A percentile compares a stretch with the other conserved stretches of the same genome.
Evolutionary conservation across 257 asterid genomes (phyloP).

Genomic region (Coffea canephora): DNA sequence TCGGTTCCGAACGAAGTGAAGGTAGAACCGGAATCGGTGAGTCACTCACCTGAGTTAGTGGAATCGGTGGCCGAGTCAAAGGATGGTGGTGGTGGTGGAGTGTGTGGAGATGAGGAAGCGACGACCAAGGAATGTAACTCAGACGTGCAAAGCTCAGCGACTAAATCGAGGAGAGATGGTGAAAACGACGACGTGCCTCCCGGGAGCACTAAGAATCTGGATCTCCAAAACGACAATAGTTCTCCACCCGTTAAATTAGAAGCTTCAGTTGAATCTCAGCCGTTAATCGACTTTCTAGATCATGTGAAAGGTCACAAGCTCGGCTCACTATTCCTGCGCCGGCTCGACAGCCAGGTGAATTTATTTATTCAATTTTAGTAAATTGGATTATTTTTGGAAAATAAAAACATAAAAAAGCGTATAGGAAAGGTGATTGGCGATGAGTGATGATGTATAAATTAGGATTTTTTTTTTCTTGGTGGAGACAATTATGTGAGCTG

Average conservation of each 20-base stretch:
- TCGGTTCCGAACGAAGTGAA: constrained; percentile 31
- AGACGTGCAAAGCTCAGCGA: constrained; percentile 75
- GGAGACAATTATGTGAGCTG: background rate
- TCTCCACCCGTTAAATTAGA: constrained; percentile 6
- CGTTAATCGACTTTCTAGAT: constrained; percentile 50
- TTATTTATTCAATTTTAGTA: background rate
- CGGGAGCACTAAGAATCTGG: constrained; percentile 9
- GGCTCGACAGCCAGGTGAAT: constrained; percentile 73
- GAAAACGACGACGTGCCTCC: constrained; percentile 54
- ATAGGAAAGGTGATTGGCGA: too few species aligned
- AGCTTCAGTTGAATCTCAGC: constrained; percentile 47
- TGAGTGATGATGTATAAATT: background rate
- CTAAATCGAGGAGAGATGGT: constrained; percentile 54
- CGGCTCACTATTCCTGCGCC: constrained; percentile 60
- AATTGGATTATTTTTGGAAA: too few species aligned
- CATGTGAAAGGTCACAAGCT: constrained; percentile 44
- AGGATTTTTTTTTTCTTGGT: background rate
- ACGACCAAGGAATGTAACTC: constrained; percentile 46
- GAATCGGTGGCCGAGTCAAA: constrained; percentile 63
- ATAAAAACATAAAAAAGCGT: too few species aligned
- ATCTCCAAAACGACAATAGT: background rate
- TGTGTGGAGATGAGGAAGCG: background rate
- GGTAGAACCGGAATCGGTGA: constrained; percentile 35
- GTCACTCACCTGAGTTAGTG: constrained; percentile 34
- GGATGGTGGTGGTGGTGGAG: constrained; percentile 34